Percentiles rank a stretch among this genome's conserved stretches.
These are phyloP conservation scores for Funneliformis geosporum DNA, from an alignment of 192 early-diverging fungal genomes.

Conservation along the genomic window DNA sequence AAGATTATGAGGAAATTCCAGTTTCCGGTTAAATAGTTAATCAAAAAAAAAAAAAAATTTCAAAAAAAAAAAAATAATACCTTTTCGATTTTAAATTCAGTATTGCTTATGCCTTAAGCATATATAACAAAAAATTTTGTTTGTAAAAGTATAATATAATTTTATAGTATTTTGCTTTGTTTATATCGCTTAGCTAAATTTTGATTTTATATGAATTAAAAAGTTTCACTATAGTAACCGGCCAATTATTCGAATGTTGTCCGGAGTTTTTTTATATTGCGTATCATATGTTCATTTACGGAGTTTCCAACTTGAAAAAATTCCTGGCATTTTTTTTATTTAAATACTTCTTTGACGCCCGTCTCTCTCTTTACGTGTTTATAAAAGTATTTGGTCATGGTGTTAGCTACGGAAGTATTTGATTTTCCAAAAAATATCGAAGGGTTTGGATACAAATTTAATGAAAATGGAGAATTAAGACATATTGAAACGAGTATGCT, in stretches of 20 bases:
- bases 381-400: not conserved
- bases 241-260: no score
- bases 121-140: no score
- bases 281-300: not conserved
- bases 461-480: constrained; percentile 24
- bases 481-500: constrained; percentile 24
- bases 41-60: not conserved
- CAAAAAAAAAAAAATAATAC: no score
- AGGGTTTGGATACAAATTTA: constrained; percentile 28
- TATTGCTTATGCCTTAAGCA: no score
- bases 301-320: not conserved
- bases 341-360: not conserved
- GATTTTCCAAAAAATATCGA: constrained; percentile 22
- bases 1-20: not conserved
- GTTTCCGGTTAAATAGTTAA: not conserved
- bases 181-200: no score
- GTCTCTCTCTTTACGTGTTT: not conserved
- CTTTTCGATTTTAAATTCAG: no score
- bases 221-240: no score
- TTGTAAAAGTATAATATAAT: no score
- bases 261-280: no score
- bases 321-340: not conserved
- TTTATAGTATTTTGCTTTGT: no score
- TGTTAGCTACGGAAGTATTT: not conserved
- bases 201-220: no score